Conservation (phyloP, 2,329 filamentous ascomycete species). For the Fusarium sp. region DNA sequence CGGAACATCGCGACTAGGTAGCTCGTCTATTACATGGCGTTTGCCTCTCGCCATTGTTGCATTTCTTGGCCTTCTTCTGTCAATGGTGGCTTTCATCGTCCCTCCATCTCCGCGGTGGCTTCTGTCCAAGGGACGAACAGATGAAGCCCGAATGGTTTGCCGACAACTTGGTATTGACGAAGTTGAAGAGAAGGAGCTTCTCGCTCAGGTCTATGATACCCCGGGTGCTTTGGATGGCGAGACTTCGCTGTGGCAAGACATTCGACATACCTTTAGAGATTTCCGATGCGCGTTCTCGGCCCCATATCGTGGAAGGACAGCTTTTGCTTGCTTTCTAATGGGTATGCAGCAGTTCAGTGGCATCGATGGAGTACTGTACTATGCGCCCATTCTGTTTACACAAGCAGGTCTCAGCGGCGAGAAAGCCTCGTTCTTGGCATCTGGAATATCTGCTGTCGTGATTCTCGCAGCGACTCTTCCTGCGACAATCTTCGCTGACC, state of each 20-base stretch:
- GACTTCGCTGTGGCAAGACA: constrained; percentile 39
- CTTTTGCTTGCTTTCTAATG: constrained; percentile 66
- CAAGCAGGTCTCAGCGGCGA: constrained; percentile 66
- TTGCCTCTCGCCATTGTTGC: constrained; percentile 58
- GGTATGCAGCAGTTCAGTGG: constrained; percentile 67
- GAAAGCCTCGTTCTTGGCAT: constrained; percentile 65
- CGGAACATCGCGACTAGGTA: constrained; percentile 56
- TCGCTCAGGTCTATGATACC: constrained; percentile 20
- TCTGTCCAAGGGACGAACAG: constrained; percentile 51
- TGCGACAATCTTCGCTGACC: constrained; percentile 63
- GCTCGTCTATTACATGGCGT: constrained; percentile 63
- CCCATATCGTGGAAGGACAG: constrained; percentile 55
- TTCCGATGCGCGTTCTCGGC: constrained; percentile 48
- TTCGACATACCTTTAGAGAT: constrained; percentile 43
- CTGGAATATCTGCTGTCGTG: constrained; percentile 65
- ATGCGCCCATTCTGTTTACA: constrained; percentile 67
- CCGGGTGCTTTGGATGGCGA: constrained; percentile 41
- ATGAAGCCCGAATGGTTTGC: constrained; percentile 54
- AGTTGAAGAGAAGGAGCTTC: constrained; percentile 53
- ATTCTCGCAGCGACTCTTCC: constrained; percentile 65
- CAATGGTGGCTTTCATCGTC: constrained; percentile 50
- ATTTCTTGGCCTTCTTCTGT: constrained; percentile 40
- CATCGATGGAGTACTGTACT: constrained; percentile 70
- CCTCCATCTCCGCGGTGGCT: constrained; percentile 67
- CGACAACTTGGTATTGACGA: constrained; percentile 56